Percentiles rank a stretch among this genome's conserved stretches.
Conservation (phyloP, 768 basidiomycete genomes). For the Russula olivacea region DNA sequence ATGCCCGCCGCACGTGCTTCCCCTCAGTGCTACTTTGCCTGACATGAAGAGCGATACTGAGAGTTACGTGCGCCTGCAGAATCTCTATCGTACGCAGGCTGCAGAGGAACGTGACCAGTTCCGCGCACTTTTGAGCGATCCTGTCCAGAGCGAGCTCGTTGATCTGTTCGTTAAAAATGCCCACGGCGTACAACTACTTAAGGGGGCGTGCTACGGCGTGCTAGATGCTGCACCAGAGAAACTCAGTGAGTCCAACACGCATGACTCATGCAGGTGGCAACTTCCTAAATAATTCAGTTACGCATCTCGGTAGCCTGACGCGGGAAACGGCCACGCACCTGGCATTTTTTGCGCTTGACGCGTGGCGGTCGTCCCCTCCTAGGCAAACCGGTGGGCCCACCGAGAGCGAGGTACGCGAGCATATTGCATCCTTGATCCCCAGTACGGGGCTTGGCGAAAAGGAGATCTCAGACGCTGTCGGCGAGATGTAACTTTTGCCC, state of each 20-base stretch:
- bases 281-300: constrained; percentile 33
- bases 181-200: constrained; percentile 62
- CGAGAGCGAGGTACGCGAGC: constrained; percentile 46
- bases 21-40: constrained; percentile 80
- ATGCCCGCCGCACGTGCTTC: constrained; percentile 56
- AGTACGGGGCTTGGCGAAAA: constrained; percentile 46
- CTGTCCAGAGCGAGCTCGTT: constrained; percentile 47
- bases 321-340: constrained; percentile 66
- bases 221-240: constrained; percentile 45
- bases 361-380: constrained; percentile 26
- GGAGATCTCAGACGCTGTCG: constrained; percentile 53
- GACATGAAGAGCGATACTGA: constrained; percentile 94
- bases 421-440: constrained; percentile 44
- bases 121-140: constrained; percentile 39
- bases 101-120: constrained; percentile 56
- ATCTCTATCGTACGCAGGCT: constrained; percentile 73
- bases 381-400: constrained; percentile 33
- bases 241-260: constrained; percentile 40
- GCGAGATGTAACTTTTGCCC: constrained; percentile 57
- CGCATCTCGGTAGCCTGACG: constrained; percentile 38
- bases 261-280: not conserved
- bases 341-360: constrained; percentile 57
- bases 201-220: constrained; percentile 56
- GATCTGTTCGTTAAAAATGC: constrained; percentile 77
- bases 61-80: constrained; percentile 79